A percentile compares a stretch with the other conserved stretches of the same genome.
Conservation (phyloP, 1,139 yeast genomes). For the Pichia sp. region DNA sequence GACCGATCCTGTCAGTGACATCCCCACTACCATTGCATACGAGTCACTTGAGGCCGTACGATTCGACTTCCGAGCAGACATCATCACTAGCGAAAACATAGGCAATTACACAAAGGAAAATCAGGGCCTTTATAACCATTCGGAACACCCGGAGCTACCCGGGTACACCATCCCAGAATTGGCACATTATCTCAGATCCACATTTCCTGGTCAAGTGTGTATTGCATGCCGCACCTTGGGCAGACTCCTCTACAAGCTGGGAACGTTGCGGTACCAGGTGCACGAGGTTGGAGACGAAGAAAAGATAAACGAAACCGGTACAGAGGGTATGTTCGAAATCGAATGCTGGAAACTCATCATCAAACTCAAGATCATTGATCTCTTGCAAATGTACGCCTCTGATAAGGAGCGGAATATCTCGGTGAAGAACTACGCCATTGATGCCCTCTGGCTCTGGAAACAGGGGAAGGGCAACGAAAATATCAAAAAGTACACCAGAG, state of each 20-base stretch:
- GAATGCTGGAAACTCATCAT: conserved; percentile 76
- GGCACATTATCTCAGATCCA: conserved; percentile 73
- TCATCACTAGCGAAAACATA: conserved; percentile 48
- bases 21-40: conserved; percentile 40
- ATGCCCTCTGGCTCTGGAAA: conserved; percentile 91
- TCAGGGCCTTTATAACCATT: conserved; percentile 86
- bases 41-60: conserved; percentile 68
- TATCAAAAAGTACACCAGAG: conserved; percentile 25
- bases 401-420: conserved; percentile 63
- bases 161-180: conserved; percentile 88
- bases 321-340: conserved; percentile 45
- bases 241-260: conserved; percentile 75
- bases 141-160: conserved; percentile 82
- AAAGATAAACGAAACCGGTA: conserved; percentile 34
- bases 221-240: conserved; percentile 86
- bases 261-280: conserved; percentile 50
- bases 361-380: conserved; percentile 62
- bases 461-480: conserved; percentile 58
- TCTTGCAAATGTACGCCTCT: conserved; percentile 70
- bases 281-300: conserved; percentile 39
- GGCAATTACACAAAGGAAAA: conserved; percentile 38
- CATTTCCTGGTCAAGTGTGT: conserved; percentile 79
- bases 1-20: conserved; percentile 38
- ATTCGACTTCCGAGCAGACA: conserved; percentile 81
- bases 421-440: conserved; percentile 81